These are phyloP conservation scores for Trichoderma cornu-damae DNA, from an alignment of 2,329 filamentous ascomycete genomes.

Conservation along the genomic window DNA sequence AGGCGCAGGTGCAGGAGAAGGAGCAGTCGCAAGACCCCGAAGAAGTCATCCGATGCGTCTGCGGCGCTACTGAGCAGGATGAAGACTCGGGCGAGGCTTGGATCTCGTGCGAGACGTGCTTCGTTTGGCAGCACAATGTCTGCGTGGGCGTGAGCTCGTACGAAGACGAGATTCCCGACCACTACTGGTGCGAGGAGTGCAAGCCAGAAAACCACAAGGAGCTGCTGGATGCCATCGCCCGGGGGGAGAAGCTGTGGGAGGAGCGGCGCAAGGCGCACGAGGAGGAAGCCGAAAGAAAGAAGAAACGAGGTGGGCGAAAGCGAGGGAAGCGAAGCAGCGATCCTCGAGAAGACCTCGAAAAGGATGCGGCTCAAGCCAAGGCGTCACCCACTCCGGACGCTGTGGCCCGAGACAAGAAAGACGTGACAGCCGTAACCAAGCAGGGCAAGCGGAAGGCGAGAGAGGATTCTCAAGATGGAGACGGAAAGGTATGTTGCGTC, in stretches of 20 bases:
- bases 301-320: constrained; percentile 57
- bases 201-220: constrained; percentile 76
- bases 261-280: constrained; percentile 58
- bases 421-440: constrained; percentile 41
- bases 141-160: constrained; percentile 83
- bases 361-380: constrained; percentile 35
- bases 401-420: constrained; percentile 46
- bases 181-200: constrained; percentile 93
- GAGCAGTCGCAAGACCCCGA: constrained; percentile 50
- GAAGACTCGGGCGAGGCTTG: constrained; percentile 84
- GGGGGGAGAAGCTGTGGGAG: constrained; percentile 85
- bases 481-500: constrained; percentile 41
- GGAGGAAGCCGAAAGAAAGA: constrained; percentile 54
- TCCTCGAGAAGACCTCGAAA: constrained; percentile 54
- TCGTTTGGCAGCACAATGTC: constrained; percentile 95
- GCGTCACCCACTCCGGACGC: constrained; percentile 39
- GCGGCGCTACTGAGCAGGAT: constrained; percentile 78
- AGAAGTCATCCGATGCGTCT: constrained; percentile 88
- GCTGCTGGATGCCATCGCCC: constrained; percentile 69
- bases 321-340: constrained; percentile 65
- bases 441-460: constrained; percentile 53
- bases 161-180: constrained; percentile 69
- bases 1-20: constrained; percentile 59
- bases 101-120: constrained; percentile 92
- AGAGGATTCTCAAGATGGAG: constrained; percentile 51